Conservation (phyloP, 495 filamentous ascomycete species). For the Cetradonia linearis region DNA sequence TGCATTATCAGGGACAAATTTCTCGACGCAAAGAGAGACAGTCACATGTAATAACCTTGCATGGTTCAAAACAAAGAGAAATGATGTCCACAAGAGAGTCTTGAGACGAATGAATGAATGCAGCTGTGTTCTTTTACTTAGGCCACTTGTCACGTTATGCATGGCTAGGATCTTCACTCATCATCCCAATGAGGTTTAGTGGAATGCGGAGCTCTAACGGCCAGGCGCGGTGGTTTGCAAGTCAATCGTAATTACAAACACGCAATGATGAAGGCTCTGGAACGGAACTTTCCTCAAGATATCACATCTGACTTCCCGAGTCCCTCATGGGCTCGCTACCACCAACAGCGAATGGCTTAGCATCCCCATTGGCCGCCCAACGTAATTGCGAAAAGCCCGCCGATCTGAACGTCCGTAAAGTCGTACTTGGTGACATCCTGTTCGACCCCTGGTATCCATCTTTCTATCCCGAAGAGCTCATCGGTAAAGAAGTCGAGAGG, state of each 20-base stretch:
- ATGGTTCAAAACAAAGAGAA: background rate
- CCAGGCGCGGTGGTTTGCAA: background rate
- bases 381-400: slow-evolving; percentile 30
- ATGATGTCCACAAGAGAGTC: background rate
- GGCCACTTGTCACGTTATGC: background rate
- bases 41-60: background rate
- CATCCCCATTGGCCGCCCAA: slow-evolving; percentile 15
- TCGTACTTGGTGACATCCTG: slow-evolving; percentile 61
- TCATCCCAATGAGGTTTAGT: background rate
- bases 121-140: background rate
- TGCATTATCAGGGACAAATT: background rate
- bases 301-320: background rate
- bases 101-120: background rate
- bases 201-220: background rate
- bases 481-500: slow-evolving; percentile 50
- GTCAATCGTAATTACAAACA: background rate
- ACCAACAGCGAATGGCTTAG: slow-evolving; percentile 11
- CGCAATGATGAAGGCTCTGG: background rate
- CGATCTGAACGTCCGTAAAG: slow-evolving; percentile 60
- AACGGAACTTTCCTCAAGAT: background rate
- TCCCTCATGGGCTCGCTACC: slow-evolving; percentile 13
- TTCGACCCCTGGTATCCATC: slow-evolving; percentile 75
- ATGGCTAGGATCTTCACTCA: background rate
- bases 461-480: slow-evolving; percentile 66
- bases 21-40: background rate